Evolutionary conservation across 2,329 filamentous ascomycete species (phyloP).

Genomic region (Mycosphaerella arachidis): DNA sequence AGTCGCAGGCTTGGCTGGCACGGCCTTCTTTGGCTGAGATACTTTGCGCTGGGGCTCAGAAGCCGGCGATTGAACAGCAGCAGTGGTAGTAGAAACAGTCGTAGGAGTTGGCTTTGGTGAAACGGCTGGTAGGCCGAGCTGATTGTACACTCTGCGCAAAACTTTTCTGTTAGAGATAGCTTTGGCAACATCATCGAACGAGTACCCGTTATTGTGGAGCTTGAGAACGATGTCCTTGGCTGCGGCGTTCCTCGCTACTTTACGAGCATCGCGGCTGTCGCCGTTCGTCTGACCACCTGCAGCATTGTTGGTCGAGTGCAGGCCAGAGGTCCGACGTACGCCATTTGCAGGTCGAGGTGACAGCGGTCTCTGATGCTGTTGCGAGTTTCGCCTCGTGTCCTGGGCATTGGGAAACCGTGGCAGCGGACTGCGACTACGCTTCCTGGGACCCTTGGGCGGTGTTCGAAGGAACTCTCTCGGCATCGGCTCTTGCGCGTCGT

Average conservation of each 20-base stretch:
- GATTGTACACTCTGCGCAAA: conserved; percentile 61
- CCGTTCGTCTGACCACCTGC: conserved; percentile 5
- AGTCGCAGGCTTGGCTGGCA: conserved; percentile 13
- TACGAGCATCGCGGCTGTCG: background rate
- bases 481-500: conserved; percentile 6
- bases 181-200: conserved; percentile 66
- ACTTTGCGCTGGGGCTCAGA: conserved; percentile 3
- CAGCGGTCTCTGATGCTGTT: conserved; percentile 7
- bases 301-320: background rate
- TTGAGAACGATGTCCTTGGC: conserved; percentile 28
- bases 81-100: background rate
- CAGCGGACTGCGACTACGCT: conserved; percentile 15
- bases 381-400: conserved; percentile 8
- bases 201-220: conserved; percentile 57
- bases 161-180: conserved; percentile 65
- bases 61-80: background rate
- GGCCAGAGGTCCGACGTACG: background rate
- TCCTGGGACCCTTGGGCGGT: conserved; percentile 28
- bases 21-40: conserved; percentile 21
- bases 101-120: background rate
- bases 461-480: conserved; percentile 24
- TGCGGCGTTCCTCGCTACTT: conserved; percentile 7
- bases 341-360: conserved; percentile 4
- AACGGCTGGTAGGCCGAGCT: conserved; percentile 50
- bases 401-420: conserved; percentile 4